These are phyloP conservation scores for Priceomyces castillae DNA, from an alignment of 805 yeast genomes.

Conservation along the genomic window DNA sequence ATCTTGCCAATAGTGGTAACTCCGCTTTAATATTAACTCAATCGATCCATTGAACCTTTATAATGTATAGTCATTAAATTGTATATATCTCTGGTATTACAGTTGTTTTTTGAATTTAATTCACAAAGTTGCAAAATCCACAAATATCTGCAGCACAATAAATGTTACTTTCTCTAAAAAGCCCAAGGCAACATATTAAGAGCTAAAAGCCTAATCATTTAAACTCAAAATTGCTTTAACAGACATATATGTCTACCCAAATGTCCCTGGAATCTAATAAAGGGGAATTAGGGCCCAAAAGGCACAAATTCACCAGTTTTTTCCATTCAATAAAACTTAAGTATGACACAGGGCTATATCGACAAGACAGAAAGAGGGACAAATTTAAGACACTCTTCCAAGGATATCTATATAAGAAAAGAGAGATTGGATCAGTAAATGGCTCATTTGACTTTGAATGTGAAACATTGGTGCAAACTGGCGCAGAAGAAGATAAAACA, in stretches of 20 bases:
- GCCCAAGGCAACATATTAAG: not conserved
- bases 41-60: too few species aligned
- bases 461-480: not conserved
- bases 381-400: conserved; percentile 1
- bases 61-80: too few species aligned
- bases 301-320: not conserved
- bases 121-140: conserved; percentile 5
- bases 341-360: not conserved
- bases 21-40: too few species aligned
- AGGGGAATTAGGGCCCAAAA: not conserved
- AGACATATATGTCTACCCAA: not conserved
- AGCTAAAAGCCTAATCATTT: not conserved
- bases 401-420: not conserved
- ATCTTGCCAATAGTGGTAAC: too few species aligned
- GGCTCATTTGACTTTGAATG: not conserved
- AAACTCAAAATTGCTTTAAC: not conserved
- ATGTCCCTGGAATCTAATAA: not conserved
- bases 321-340: not conserved
- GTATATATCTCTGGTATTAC: too few species aligned
- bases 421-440: not conserved
- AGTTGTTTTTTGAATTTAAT: not conserved
- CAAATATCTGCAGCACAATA: conserved; percentile 1
- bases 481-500: not conserved
- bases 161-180: not conserved
- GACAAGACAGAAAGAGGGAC: conserved; percentile 5